These are phyloP conservation scores for Hordeum vulgare DNA, from an alignment of 176 grass and related monocot genomes.

Conservation along the genomic window DNA sequence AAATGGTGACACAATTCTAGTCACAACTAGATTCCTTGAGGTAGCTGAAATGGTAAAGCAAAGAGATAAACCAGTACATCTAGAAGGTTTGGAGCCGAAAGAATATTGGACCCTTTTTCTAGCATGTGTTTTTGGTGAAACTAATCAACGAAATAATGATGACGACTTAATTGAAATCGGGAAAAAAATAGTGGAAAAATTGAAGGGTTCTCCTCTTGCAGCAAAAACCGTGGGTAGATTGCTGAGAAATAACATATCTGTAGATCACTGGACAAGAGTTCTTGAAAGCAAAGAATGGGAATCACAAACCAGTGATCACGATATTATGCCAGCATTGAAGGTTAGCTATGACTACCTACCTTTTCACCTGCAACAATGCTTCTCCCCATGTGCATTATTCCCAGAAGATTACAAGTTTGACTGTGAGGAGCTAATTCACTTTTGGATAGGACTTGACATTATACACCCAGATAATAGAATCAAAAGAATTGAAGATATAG, in stretches of 20 bases:
- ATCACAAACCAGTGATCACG: background rate
- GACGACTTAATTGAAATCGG: background rate
- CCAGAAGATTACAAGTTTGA: slow-evolving; percentile 11
- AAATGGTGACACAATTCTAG: background rate
- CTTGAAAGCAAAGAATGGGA: slow-evolving; percentile 11
- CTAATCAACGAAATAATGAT: background rate
- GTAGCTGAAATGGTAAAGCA: background rate
- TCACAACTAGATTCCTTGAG: background rate
- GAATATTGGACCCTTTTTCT: background rate
- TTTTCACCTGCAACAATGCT: slow-evolving; percentile 21
- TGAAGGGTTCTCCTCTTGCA: slow-evolving; percentile 15
- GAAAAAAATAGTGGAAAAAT: background rate
- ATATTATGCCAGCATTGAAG: slow-evolving; percentile 22
- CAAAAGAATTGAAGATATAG: background rate
- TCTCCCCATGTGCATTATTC: slow-evolving; percentile 10
- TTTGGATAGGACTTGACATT: slow-evolving; percentile 23
- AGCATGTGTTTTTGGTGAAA: background rate
- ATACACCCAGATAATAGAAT: background rate
- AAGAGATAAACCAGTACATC: background rate
- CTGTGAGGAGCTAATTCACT: background rate
- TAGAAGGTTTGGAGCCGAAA: background rate
- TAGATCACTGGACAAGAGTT: background rate
- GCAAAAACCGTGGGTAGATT: slow-evolving; percentile 15
- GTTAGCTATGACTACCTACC: slow-evolving; percentile 27
- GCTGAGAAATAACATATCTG: background rate